Evolutionary conservation across 2,329 filamentous ascomycete genomes (phyloP).

Genomic region (Xylariaceae sp.): DNA sequence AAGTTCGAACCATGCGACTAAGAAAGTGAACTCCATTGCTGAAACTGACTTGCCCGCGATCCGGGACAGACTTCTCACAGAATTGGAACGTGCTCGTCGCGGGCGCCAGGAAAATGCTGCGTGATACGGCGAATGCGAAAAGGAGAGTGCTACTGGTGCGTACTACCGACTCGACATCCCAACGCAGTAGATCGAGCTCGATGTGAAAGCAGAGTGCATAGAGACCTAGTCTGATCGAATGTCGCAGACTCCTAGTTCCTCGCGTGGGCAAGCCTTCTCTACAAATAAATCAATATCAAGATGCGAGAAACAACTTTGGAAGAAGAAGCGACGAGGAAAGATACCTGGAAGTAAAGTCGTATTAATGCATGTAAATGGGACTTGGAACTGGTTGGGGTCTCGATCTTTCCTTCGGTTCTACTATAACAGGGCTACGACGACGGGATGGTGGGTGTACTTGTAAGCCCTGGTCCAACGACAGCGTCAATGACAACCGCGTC

Average conservation of each 20-base stretch:
- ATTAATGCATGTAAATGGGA: neutral
- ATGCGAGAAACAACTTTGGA: neutral
- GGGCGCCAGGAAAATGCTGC: neutral
- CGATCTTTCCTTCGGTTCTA: neutral
- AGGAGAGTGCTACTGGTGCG: neutral
- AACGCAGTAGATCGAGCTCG: neutral
- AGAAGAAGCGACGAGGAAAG: neutral
- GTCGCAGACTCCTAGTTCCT: neutral
- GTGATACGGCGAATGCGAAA: neutral
- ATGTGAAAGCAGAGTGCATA: neutral
- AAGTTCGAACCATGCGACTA: conserved; percentile 23
- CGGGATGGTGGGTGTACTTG: neutral
- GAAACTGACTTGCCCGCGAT: conserved; percentile 14
- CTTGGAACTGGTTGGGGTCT: neutral
- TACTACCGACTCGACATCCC: neutral
- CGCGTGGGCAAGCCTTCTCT: neutral
- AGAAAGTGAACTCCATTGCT: conserved; percentile 16
- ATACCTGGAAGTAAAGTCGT: neutral
- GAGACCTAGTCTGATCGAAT: neutral
- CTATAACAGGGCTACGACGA: neutral
- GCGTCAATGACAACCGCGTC: neutral
- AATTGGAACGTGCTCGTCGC: neutral
- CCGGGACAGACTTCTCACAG: neutral
- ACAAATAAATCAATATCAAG: neutral
- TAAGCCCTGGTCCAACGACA: neutral